phyloP scores from a whole-genome alignment of 257 asterid species.

The Osmanthus fragrans region DNA sequence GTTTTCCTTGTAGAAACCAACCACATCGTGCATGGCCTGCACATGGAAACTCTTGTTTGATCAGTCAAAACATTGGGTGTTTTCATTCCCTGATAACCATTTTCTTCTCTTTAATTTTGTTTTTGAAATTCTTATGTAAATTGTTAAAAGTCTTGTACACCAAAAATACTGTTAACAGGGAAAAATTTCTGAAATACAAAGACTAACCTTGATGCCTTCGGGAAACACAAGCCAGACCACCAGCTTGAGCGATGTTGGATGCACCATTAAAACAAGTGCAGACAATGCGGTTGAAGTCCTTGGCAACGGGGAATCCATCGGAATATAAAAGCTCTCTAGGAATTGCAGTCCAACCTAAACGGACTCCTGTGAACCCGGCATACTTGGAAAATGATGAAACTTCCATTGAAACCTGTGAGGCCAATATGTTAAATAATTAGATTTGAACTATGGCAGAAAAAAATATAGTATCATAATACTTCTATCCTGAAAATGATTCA shows the following conservation, averaged over 20 bases:
- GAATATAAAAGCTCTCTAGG: conserved; percentile 81
- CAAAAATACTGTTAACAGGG: neutral
- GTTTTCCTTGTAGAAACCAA: conserved; percentile 93
- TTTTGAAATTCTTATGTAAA: too few relatives aligned
- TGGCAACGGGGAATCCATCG: conserved; percentile 88
- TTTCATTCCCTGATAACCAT: neutral
- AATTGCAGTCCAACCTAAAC: conserved; percentile 96
- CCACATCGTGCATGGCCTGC: conserved; percentile 93
- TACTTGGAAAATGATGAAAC: conserved; percentile 95
- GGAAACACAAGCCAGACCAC: conserved; percentile 87
- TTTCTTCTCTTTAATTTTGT: neutral
- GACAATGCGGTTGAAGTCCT: conserved; percentile 95
- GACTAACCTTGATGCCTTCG: conserved; percentile 82
- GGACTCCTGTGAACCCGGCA: conserved; percentile 98
- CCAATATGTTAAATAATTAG: neutral
- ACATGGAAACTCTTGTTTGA: conserved; percentile 14
- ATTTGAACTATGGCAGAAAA: neutral
- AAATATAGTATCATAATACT: neutral
- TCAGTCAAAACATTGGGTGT: neutral
- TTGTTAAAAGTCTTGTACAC: neutral
- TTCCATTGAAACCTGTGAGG: conserved; percentile 89
- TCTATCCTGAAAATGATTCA: neutral
- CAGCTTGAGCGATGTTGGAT: conserved; percentile 95
- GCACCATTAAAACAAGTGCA: conserved; percentile 95
- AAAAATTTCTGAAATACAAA: neutral